phyloP scores from a whole-genome alignment of 2,329 filamentous ascomycete species.

The Claviceps cyperi region DNA sequence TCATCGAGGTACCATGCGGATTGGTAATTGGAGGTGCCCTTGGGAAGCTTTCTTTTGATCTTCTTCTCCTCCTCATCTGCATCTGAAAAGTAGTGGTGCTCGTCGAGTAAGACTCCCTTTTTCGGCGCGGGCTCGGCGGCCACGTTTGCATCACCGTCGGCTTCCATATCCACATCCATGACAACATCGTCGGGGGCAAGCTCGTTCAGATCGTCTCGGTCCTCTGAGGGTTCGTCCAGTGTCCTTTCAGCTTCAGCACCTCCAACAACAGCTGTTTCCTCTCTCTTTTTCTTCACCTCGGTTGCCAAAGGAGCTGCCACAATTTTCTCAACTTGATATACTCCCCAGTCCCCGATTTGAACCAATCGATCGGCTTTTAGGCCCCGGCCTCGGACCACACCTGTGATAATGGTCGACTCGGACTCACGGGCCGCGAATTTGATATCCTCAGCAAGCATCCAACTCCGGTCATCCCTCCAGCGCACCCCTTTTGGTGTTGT shows the following conservation, averaged over 20 bases:
- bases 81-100: conserved; percentile 96
- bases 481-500: conserved; percentile 85
- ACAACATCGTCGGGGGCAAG: conserved; percentile 74
- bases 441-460: conserved; percentile 82
- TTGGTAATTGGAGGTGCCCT: conserved; percentile 88
- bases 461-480: conserved; percentile 91
- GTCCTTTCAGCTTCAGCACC: conserved; percentile 27
- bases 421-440: conserved; percentile 49
- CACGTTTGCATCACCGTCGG: conserved; percentile 19
- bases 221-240: conserved; percentile 58
- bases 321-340: conserved; percentile 85
- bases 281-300: conserved; percentile 42
- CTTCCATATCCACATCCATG: conserved; percentile 50
- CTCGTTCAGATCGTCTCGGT: conserved; percentile 69
- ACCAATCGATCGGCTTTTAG: conserved; percentile 82
- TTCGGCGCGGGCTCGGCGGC: conserved; percentile 30
- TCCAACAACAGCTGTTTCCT: conserved; percentile 53
- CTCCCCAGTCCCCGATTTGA: conserved; percentile 86
- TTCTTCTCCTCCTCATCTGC: conserved; percentile 44
- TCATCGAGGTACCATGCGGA: conserved; percentile 82
- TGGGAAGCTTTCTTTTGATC: conserved; percentile 62
- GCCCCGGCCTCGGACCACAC: conserved; percentile 71
- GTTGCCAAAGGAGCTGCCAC: conserved; percentile 53
- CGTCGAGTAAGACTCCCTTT: conserved; percentile 85
- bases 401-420: conserved; percentile 61